Percentiles rank a stretch among this genome's conserved stretches.
Conservation (phyloP, 2,329 filamentous ascomycete genomes). For the Capronia americana region DNA sequence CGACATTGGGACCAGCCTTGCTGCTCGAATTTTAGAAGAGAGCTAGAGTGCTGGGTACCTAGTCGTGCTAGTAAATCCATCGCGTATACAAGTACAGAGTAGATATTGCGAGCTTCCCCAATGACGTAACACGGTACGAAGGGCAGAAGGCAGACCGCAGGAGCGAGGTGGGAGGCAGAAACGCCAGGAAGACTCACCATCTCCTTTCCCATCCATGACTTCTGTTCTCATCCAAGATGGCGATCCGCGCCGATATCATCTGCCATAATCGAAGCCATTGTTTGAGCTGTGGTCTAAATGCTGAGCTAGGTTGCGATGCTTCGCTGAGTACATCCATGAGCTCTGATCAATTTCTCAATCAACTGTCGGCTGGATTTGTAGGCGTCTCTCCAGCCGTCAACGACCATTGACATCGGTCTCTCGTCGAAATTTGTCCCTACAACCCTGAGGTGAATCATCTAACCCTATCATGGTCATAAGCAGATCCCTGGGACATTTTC, state of each 20-base stretch:
- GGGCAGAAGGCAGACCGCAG: not conserved
- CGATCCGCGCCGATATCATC: not conserved
- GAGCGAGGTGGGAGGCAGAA: not conserved
- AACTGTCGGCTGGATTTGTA: no score
- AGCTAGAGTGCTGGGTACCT: no score
- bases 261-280: not conserved
- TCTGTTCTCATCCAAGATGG: not conserved
- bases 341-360: not conserved
- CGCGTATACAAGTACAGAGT: no score
- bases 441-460: no score
- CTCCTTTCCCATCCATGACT: not conserved
- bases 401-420: not conserved
- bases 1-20: not conserved
- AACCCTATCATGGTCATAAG: no score
- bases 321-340: not conserved
- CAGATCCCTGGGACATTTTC: no score
- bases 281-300: not conserved
- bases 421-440: not conserved
- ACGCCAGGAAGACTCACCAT: not conserved
- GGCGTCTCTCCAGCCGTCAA: not conserved
- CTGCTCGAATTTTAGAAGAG: not conserved
- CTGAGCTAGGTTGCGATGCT: not conserved
- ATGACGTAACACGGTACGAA: not conserved
- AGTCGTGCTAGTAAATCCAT: no score
- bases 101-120: no score